Percentiles rank a stretch among this genome's conserved stretches.
Conservation (phyloP, 768 basidiomycete genomes). For the Boletus sp. region DNA sequence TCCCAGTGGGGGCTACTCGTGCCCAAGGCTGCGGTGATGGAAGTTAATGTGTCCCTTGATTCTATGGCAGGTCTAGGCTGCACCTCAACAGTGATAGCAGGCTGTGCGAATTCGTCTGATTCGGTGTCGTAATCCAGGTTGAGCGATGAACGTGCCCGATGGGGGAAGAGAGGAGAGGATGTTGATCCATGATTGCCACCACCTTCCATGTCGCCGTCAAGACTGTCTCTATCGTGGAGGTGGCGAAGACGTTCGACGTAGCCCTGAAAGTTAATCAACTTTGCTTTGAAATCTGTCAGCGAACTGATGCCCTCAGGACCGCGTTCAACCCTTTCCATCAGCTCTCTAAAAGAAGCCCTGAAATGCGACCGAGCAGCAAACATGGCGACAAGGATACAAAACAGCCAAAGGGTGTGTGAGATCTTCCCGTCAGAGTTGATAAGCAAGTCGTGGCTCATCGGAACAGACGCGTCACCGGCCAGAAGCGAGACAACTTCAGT, state of each 20-base stretch:
- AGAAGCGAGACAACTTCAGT: slow-evolving; percentile 13
- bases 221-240: slow-evolving; percentile 14
- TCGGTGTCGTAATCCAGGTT: slow-evolving; percentile 20
- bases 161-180: slow-evolving; percentile 18
- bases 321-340: slow-evolving; percentile 12
- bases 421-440: slow-evolving; percentile 53
- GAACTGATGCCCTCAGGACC: slow-evolving; percentile 11
- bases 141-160: slow-evolving; percentile 14
- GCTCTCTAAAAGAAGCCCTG: slow-evolving; percentile 12
- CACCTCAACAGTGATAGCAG: neutral
- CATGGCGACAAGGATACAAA: slow-evolving; percentile 35
- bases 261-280: slow-evolving; percentile 26
- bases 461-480: slow-evolving; percentile 11
- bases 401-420: slow-evolving; percentile 50
- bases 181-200: slow-evolving; percentile 25
- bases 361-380: slow-evolving; percentile 15
- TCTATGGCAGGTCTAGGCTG: slow-evolving; percentile 8
- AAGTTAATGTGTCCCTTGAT: neutral
- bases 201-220: slow-evolving; percentile 17
- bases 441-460: slow-evolving; percentile 28
- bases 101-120: slow-evolving; percentile 14
- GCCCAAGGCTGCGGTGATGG: slow-evolving; percentile 7
- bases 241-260: slow-evolving; percentile 19
- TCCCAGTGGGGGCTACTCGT: slow-evolving; percentile 1
- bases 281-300: slow-evolving; percentile 23